Percentiles rank a stretch among this genome's conserved stretches.
Conservation (phyloP, 495 filamentous ascomycete genomes). For the Xylaria acuta region DNA sequence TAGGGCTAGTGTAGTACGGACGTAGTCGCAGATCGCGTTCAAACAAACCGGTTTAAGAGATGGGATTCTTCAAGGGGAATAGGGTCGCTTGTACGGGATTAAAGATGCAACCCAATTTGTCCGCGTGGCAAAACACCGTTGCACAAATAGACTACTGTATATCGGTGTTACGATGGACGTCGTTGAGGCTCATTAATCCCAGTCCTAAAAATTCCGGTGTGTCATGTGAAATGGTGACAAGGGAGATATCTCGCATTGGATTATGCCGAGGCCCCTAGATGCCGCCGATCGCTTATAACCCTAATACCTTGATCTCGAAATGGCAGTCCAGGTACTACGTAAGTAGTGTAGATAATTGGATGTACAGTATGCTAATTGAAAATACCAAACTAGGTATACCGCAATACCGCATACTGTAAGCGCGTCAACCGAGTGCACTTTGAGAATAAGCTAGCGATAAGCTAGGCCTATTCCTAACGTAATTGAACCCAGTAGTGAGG, state of each 20-base stretch:
- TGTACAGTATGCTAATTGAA: neutral
- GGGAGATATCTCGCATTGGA: conserved; percentile 17
- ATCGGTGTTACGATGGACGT: neutral
- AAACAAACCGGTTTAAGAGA: neutral
- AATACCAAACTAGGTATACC: neutral
- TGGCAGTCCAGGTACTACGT: too few relatives aligned
- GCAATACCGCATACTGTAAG: neutral
- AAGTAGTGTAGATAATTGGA: neutral
- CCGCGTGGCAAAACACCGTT: conserved; percentile 2
- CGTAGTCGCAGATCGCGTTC: neutral
- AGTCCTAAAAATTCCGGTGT: conserved; percentile 6
- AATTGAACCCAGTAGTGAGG: neutral
- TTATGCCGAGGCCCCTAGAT: conserved; percentile 14
- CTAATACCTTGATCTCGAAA: neutral
- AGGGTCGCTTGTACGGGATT: neutral
- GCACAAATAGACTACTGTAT: neutral
- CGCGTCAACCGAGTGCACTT: neutral
- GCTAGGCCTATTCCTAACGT: neutral
- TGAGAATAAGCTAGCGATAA: neutral
- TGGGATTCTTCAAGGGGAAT: neutral
- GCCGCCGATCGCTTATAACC: neutral
- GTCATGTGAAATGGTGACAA: conserved; percentile 14
- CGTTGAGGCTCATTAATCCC: conserved; percentile 16
- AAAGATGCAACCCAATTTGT: neutral
- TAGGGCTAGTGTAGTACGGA: neutral